phyloP scores from a whole-genome alignment of 345 rosid genomes.

The Zanthoxylum bungeanum region DNA sequence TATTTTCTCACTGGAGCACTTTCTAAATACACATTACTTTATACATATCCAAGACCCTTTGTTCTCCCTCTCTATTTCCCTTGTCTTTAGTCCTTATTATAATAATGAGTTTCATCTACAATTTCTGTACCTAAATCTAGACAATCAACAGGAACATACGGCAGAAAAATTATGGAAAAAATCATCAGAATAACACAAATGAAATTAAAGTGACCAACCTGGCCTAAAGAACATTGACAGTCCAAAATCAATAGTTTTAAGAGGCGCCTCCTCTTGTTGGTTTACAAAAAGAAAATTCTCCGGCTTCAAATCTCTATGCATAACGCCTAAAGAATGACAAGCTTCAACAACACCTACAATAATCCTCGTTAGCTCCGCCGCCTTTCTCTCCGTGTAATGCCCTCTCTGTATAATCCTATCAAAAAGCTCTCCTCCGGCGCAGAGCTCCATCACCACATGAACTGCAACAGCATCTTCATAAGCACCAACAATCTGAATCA shows the following conservation, averaged over 20 bases:
- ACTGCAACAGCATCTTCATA: constrained; percentile 91
- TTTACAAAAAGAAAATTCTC: constrained; percentile 83
- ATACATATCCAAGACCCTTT: not conserved
- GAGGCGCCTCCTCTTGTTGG: constrained; percentile 67
- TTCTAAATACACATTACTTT: too few relatives aligned
- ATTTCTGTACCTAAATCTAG: too few relatives aligned
- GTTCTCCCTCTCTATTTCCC: not conserved
- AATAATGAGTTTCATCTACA: not conserved
- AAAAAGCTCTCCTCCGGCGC: constrained; percentile 92
- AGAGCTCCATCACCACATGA: constrained; percentile 89
- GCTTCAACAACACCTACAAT: constrained; percentile 88
- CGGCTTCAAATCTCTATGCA: constrained; percentile 97
- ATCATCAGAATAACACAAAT: too few relatives aligned
- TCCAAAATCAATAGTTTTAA: constrained; percentile 90
- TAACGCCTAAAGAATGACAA: constrained; percentile 93
- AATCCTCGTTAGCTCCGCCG: constrained; percentile 76
- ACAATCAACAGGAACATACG: not conserved
- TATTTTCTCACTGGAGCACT: too few relatives aligned
- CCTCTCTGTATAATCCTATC: constrained; percentile 92
- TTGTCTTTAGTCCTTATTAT: not conserved
- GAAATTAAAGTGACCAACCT: constrained; percentile 35
- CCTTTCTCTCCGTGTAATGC: constrained; percentile 79
- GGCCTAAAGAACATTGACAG: constrained; percentile 91
- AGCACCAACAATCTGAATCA: constrained; percentile 75
- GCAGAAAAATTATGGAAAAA: too few relatives aligned